Percentiles rank a stretch among this genome's conserved stretches.
phyloP scores from a whole-genome alignment of 148 eudicot species.

The Rhododendron molle region DNA sequence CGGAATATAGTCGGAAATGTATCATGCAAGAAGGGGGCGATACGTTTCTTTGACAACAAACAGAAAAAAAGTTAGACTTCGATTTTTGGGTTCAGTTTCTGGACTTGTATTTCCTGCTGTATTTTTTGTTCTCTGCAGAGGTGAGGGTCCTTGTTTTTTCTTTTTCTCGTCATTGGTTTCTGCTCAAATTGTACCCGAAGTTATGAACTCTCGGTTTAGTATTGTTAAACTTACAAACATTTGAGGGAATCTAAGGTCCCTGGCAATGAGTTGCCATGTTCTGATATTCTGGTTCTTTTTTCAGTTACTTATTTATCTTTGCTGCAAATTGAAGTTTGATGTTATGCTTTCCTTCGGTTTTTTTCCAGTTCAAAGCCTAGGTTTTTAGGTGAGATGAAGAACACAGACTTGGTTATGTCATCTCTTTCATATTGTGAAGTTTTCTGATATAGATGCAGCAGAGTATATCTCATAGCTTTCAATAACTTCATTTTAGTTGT shows the following conservation, averaged over 20 bases:
- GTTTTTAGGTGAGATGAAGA: neutral
- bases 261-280: conserved; percentile 21
- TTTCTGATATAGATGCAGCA: neutral
- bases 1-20: conserved; percentile 37
- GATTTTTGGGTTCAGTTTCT: conserved; percentile 6
- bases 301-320: neutral
- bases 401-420: neutral
- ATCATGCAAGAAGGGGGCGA: conserved; percentile 24
- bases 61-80: neutral
- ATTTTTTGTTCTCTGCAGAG: conserved; percentile 23
- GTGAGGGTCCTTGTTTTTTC: neutral
- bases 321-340: conserved; percentile 3
- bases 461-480: neutral
- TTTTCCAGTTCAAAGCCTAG: neutral
- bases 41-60: conserved; percentile 10
- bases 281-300: neutral
- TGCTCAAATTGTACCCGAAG: conserved; percentile 17
- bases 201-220: conserved; percentile 22
- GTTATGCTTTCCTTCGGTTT: neutral
- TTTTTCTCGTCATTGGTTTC: neutral
- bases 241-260: conserved; percentile 11
- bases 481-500: neutral
- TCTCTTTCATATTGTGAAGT: neutral
- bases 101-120: conserved; percentile 23
- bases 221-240: conserved; percentile 22